A percentile compares a stretch with the other conserved stretches of the same genome.
These are phyloP conservation scores for Phycomyces blakesleeanus DNA, from an alignment of 192 early-diverging fungal species.

Conservation along the genomic window DNA sequence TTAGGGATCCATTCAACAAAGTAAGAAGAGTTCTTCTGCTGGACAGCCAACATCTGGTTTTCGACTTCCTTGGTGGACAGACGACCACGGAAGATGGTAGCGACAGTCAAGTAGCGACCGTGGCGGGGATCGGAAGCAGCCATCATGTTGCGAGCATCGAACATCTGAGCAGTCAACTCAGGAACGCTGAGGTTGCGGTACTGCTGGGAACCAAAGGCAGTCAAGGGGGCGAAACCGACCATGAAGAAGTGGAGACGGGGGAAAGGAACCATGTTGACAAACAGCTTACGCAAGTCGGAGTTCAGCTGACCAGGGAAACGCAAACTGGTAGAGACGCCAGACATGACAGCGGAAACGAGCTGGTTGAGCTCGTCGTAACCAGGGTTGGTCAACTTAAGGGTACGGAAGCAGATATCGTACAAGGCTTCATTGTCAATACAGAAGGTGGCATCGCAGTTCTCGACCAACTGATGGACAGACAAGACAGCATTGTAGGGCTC, in stretches of 20 bases:
- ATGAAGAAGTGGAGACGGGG: constrained; percentile 93
- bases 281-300: constrained; percentile 78
- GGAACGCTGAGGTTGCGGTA: constrained; percentile 75
- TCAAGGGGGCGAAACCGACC: constrained; percentile 85
- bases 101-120: constrained; percentile 91
- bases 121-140: constrained; percentile 95
- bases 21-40: constrained; percentile 65
- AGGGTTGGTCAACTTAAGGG: constrained; percentile 87
- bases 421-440: constrained; percentile 99
- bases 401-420: constrained; percentile 98
- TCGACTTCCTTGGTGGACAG: constrained; percentile 79
- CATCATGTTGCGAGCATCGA: constrained; percentile 99
- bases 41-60: constrained; percentile 66
- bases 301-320: constrained; percentile 99
- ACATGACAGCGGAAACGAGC: constrained; percentile 96
- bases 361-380: constrained; percentile 95
- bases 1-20: constrained; percentile 99
- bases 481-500: constrained; percentile 99
- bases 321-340: constrained; percentile 92
- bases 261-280: constrained; percentile 88
- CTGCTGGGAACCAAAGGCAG: constrained; percentile 62
- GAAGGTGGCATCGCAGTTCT: constrained; percentile 99
- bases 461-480: constrained; percentile 96
- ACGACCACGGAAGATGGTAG: constrained; percentile 77
- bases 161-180: constrained; percentile 85